Evolutionary conservation across 352 stramenopile genomes (phyloP), one percentile per base, ranked within the genome.

Genomic region (Pythium graminicola): DNA sequence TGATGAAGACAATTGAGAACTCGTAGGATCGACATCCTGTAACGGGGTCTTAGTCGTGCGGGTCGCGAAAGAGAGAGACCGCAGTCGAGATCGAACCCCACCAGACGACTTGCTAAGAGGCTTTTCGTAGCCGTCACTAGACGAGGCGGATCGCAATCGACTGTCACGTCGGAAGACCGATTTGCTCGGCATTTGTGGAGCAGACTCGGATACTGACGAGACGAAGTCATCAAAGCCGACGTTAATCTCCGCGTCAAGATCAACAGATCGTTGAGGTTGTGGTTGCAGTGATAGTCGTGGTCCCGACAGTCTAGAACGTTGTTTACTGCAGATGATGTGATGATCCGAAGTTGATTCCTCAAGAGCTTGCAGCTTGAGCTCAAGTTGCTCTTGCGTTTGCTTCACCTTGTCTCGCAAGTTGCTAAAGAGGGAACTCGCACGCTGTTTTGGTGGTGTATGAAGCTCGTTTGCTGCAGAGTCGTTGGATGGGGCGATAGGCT

Each of bases 221-320:
- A 39, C 24, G 32, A 72, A 74, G 19, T 69, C 64, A 27, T 68
- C 62, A 45, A 77, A 69, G 8, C 53, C 62, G 23, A 66, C 60
- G 26, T 35, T 51, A 22, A 39, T 38, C 6, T 41, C 17, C 4
- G 50, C 47, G 7, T 47, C 32, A 4, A 52, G 24, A 23, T 20
- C 28, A 1, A 55, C 33, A n/a, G 45, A 54, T 28, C 35, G 28
- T 44, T 31, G 24, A 2, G 35, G 29, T 6, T 19, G 29, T 32
- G 57, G 43, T 13, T 59, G 57, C 6, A 64, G 51, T 11, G 57
- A 64, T 1, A 54, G 24, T 6, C 48, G 48, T 5, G 40, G 10
- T 29, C 29, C 40, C 27, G 56, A 38, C 20, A 39, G 43, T 40
- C 29, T 38, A 0, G 23, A 11, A 1, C 14, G 22, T 16, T 20